Evolutionary conservation across 768 basidiomycete species (phyloP), one percentile per base, ranked within the genome.

Genomic region (Termitomyces sp.): DNA sequence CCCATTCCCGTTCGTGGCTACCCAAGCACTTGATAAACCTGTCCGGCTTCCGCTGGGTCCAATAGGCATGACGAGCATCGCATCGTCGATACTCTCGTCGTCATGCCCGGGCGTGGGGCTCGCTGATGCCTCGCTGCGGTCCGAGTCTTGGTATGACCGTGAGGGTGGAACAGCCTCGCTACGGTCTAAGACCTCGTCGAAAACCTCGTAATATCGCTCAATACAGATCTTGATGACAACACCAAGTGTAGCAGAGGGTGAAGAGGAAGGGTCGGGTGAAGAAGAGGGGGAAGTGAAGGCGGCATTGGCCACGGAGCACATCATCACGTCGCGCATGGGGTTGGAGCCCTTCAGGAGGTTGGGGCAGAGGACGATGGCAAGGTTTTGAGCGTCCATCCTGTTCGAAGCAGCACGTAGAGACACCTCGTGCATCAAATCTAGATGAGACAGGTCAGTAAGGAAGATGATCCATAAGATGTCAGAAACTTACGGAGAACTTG

Each of bases 301-400:
- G 0, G 78, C 79, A 6, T 81, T 80, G 0, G 85, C 80, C 31
- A 92, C 79, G 15, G 78, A 74, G 67, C 89, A 92, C 81, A 94
- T 87, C 78, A 81, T 76, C 54, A 92, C 87, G 67, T 94, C 92
- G 34, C 81, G 82, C 57, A 84, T 73, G 15, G 87, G 86, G 66
- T 83, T 92, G 6, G 84, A 71, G 62, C 91, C 77, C 61, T 85
- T 85, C 60, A 93, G 83, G 51, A 94, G 84, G 66, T 94, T 95
- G 7, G 93, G 93, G 59, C 81, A 83, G 40, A 94, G 75, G 14
- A 93, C 91, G 59, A 94, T 78, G 11, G 92, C 81, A 46, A 94
- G 86, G 68, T 95, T 95, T 63, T 86, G 81, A 11, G 91, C 89
- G 66, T 90, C 87, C 93, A 95, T 95, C 40, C 82, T 79, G 68